Conservation (phyloP, 2,329 filamentous ascomycete species). For the Tolypocladium cylindrosporum region DNA sequence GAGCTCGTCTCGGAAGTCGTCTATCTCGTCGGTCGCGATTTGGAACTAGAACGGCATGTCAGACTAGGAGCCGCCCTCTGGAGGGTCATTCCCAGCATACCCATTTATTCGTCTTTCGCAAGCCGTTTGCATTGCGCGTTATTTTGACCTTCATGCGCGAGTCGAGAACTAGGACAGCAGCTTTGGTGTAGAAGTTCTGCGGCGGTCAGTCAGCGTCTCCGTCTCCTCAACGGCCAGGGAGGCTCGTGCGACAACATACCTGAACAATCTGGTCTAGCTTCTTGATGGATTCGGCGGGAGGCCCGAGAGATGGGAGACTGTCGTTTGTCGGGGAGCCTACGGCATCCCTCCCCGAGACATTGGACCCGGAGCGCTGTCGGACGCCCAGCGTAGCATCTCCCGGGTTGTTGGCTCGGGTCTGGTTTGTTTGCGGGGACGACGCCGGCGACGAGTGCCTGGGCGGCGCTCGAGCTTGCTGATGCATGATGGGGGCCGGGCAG, state of each 20-base stretch:
- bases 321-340: conserved; percentile 38
- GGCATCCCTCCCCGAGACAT: conserved; percentile 28
- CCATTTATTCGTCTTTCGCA: conserved; percentile 72
- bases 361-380: conserved; percentile 33
- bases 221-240: background rate
- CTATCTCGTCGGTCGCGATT: conserved; percentile 85
- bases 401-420: conserved; percentile 61
- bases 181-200: conserved; percentile 87
- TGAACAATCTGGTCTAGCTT: conserved; percentile 92
- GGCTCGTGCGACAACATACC: conserved; percentile 33
- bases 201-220: background rate
- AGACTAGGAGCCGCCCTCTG: conserved; percentile 3
- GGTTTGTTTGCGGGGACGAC: conserved; percentile 61
- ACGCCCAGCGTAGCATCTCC: conserved; percentile 47
- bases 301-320: conserved; percentile 31
- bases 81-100: conserved; percentile 32
- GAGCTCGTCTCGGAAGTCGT: conserved; percentile 74
- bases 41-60: conserved; percentile 59
- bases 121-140: conserved; percentile 28
- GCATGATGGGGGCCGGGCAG: conserved; percentile 45
- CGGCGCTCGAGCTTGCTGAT: conserved; percentile 75
- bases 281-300: conserved; percentile 57
- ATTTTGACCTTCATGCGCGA: conserved; percentile 63
- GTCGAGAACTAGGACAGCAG: conserved; percentile 72
- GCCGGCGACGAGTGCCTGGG: conserved; percentile 65